Conservation (phyloP, 306 rosid species). For the Cajanus cajan region DNA sequence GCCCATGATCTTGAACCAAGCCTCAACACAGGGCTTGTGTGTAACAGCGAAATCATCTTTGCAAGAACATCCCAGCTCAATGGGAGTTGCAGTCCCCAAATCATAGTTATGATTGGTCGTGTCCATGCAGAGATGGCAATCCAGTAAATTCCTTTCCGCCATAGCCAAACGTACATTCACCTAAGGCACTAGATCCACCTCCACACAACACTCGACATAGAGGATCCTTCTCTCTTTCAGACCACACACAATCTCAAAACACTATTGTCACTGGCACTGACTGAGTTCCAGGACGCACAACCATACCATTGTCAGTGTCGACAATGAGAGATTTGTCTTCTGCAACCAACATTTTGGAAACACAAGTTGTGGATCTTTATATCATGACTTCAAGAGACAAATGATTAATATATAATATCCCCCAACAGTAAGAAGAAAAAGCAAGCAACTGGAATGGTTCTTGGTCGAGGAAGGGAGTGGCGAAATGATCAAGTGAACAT, state of each 20-base stretch:
- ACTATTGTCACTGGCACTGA: neutral
- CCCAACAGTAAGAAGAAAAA: too few species aligned
- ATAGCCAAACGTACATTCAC: constrained; percentile 44
- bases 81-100: constrained; percentile 49
- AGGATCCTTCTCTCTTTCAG: too few species aligned
- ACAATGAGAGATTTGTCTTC: constrained; percentile 18
- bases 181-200: too few species aligned
- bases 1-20: too few species aligned
- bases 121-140: constrained; percentile 56
- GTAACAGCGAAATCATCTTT: neutral
- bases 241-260: constrained; percentile 34
- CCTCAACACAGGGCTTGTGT: neutral
- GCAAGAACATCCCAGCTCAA: constrained; percentile 68
- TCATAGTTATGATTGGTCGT: constrained; percentile 46
- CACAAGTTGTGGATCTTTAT: constrained; percentile 55
- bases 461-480: too few species aligned
- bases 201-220: too few species aligned
- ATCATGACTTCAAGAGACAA: too few species aligned
- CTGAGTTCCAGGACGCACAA: neutral
- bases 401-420: too few species aligned
- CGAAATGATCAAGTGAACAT: too few species aligned
- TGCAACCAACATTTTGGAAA: constrained; percentile 40
- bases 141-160: constrained; percentile 65
- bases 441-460: too few species aligned
- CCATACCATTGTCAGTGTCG: constrained; percentile 6